Evolutionary conservation across 108 stramenopile species (phyloP).

Genomic region (Skeletonema marinoi): DNA sequence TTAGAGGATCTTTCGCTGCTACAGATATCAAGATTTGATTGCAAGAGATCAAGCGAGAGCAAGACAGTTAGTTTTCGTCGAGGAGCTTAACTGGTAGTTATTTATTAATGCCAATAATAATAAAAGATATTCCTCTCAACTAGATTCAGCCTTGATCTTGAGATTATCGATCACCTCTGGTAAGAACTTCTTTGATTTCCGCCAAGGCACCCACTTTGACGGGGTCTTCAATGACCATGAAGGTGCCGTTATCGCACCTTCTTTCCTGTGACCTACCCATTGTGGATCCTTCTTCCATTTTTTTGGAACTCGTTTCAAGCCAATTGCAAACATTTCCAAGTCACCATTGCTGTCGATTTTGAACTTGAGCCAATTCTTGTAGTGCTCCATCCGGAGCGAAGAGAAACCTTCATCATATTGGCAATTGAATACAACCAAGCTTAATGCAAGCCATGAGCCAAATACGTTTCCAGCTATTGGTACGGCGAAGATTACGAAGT

Average conservation of each 20-base stretch:
- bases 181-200: constrained; percentile 31
- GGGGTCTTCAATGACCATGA: constrained; percentile 52
- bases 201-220: constrained; percentile 55
- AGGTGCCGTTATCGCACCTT: constrained; percentile 23
- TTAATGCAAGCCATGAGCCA: constrained; percentile 57
- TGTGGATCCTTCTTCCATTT: constrained; percentile 52
- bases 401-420: constrained; percentile 64
- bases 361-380: constrained; percentile 56
- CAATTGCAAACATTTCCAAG: constrained; percentile 59
- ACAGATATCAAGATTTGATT: constrained; percentile 84
- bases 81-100: background rate
- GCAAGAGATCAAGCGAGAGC: constrained; percentile 53
- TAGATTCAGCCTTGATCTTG: constrained; percentile 19
- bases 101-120: background rate
- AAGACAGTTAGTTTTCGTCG: constrained; percentile 79
- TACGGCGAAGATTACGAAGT: constrained; percentile 55
- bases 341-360: constrained; percentile 54
- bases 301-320: constrained; percentile 62
- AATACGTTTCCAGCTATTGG: constrained; percentile 57
- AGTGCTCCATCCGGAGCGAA: constrained; percentile 51
- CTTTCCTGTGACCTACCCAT: constrained; percentile 32
- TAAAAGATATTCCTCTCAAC: background rate
- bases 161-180: constrained; percentile 54
- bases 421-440: constrained; percentile 49
- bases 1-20: constrained; percentile 53